Conservation (phyloP, 768 basidiomycete genomes). For the Trametes cubensis region DNA sequence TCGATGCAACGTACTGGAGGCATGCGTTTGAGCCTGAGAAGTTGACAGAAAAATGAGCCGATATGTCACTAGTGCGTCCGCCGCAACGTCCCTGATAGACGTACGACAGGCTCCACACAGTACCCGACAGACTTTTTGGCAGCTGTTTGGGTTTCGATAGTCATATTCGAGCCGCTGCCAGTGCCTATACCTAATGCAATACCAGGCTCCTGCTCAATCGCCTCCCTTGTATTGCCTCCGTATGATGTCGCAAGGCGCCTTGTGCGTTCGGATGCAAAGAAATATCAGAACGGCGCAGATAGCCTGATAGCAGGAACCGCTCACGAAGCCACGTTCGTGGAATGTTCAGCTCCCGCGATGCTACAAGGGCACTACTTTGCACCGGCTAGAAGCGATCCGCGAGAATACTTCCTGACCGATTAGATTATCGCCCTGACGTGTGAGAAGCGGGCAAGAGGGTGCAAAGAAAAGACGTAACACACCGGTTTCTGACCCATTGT, state of each 20-base stretch:
- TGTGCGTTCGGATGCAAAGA: not conserved
- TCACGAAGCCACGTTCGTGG: not conserved
- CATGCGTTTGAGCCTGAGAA: not conserved
- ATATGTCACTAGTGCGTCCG: not conserved
- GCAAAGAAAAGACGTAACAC: slow-evolving; percentile 6
- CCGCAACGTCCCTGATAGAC: not conserved
- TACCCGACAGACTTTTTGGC: slow-evolving; percentile 20
- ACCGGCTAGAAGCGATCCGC: slow-evolving; percentile 11
- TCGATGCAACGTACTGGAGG: not conserved
- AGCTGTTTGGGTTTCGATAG: slow-evolving; percentile 5
- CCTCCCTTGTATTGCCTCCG: not conserved
- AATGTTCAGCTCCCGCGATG: slow-evolving; percentile 20
- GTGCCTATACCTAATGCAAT: not conserved
- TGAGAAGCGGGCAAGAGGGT: slow-evolving; percentile 5
- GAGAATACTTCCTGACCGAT: not conserved
- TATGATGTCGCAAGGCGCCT: not conserved
- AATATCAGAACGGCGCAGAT: slow-evolving; percentile 4
- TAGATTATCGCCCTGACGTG: not conserved
- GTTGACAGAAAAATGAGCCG: not conserved
- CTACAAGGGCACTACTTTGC: slow-evolving; percentile 14
- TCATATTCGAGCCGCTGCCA: not conserved
- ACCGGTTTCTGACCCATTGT: slow-evolving; percentile 7
- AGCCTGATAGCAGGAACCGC: not conserved
- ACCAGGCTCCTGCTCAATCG: slow-evolving; percentile 4
- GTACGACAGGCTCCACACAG: slow-evolving; percentile 1